Conservation (phyloP, 345 rosid genomes). For the Passiflora organensis region DNA sequence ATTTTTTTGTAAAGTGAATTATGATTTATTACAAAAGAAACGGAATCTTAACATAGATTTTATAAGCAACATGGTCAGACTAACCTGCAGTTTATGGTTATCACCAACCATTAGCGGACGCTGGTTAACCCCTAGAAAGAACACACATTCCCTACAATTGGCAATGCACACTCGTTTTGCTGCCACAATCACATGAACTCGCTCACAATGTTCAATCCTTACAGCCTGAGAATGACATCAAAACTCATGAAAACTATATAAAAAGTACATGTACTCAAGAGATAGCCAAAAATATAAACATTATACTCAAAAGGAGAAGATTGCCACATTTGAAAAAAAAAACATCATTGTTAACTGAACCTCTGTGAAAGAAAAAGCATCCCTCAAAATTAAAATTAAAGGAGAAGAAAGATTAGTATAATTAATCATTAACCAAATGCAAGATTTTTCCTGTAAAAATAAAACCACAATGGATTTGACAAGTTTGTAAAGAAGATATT, state of each 20-base stretch:
- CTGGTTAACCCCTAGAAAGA: slow-evolving; percentile 98
- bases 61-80: slow-evolving; percentile 2
- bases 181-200: slow-evolving; percentile 91
- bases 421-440: too few relatives aligned
- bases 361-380: too few relatives aligned
- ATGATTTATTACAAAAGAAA: too few relatives aligned
- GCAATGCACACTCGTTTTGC: slow-evolving; percentile 89
- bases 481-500: too few relatives aligned
- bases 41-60: too few relatives aligned
- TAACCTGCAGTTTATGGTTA: slow-evolving; percentile 95
- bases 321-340: background rate
- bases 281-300: background rate
- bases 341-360: too few relatives aligned
- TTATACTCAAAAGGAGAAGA: background rate
- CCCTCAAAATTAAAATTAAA: too few relatives aligned
- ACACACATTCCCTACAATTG: slow-evolving; percentile 92
- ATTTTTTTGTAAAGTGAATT: too few relatives aligned
- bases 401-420: too few relatives aligned
- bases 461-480: too few relatives aligned
- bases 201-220: slow-evolving; percentile 93
- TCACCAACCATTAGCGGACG: slow-evolving; percentile 97
- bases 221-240: slow-evolving; percentile 55
- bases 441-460: too few relatives aligned
- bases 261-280: background rate
- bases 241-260: background rate